Percentiles rank a stretch among this genome's conserved stretches.
Conservation (phyloP, 1,284 basidiomycete species). For the Spongiforma sp. region DNA sequence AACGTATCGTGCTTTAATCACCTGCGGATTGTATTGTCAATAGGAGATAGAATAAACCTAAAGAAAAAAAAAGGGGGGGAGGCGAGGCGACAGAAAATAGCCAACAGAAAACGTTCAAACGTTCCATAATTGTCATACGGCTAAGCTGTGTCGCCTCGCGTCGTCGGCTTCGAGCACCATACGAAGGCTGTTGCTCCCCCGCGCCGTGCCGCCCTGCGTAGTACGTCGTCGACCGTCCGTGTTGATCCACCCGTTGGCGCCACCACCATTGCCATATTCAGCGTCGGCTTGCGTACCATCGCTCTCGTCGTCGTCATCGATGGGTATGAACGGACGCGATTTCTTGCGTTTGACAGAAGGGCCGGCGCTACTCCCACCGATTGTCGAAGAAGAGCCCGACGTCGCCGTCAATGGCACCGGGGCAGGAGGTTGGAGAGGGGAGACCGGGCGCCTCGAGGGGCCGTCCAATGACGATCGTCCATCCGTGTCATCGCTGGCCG, state of each 20-base stretch:
- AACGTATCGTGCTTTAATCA: constrained; percentile 20
- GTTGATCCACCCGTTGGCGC: constrained; percentile 62
- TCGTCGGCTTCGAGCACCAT: constrained; percentile 39
- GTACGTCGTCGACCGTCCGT: constrained; percentile 61
- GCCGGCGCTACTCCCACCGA: constrained; percentile 24
- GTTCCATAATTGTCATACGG: constrained; percentile 31
- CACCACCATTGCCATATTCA: constrained; percentile 62
- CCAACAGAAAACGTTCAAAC: constrained; percentile 4
- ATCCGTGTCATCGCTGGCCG: constrained; percentile 34
- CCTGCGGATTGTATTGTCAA: constrained; percentile 29
- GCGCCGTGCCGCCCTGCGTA: constrained; percentile 25
- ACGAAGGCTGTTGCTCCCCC: constrained; percentile 33
- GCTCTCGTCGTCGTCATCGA: constrained; percentile 58
- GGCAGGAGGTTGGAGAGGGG: constrained; percentile 30
- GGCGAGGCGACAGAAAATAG: neutral
- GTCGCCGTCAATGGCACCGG: constrained; percentile 36
- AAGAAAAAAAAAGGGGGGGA: neutral
- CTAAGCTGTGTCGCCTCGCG: constrained; percentile 38
- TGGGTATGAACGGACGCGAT: constrained; percentile 48
- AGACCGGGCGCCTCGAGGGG: constrained; percentile 20
- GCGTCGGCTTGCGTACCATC: constrained; percentile 71
- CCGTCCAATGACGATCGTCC: constrained; percentile 35
- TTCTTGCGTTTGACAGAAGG: constrained; percentile 55
- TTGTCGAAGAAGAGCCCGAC: constrained; percentile 35
- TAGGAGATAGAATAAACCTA: constrained; percentile 44